Evolutionary conservation across 176 grass and related monocot species (phyloP).

Genomic region (Saccharum officinarum): DNA sequence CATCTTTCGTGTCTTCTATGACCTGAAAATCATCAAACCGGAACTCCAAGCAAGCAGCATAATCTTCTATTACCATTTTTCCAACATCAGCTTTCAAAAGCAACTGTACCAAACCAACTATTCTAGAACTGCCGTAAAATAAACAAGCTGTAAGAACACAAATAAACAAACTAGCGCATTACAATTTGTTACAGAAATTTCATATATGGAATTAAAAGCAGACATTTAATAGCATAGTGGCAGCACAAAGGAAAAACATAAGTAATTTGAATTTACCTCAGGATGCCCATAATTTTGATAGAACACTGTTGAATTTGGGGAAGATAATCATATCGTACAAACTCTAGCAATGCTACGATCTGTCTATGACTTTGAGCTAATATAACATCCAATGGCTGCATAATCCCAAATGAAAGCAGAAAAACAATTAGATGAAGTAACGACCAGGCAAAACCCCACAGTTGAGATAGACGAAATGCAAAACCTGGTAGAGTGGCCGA

Average conservation of each 20-base stretch:
- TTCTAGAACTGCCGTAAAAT: conserved; percentile 69
- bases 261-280: conserved; percentile 68
- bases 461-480: conserved; percentile 20
- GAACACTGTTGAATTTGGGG: conserved; percentile 89
- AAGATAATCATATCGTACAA: conserved; percentile 91
- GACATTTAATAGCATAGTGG: background rate
- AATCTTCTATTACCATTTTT: conserved; percentile 89
- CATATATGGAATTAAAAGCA: conserved; percentile 4
- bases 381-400: conserved; percentile 87
- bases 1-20: conserved; percentile 81
- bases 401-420: conserved; percentile 6
- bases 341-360: conserved; percentile 82
- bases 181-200: background rate
- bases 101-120: conserved; percentile 80
- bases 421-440: conserved; percentile 15
- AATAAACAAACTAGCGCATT: background rate
- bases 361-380: conserved; percentile 80
- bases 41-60: conserved; percentile 88
- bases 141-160: conserved; percentile 28
- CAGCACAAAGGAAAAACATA: background rate
- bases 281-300: conserved; percentile 82
- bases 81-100: conserved; percentile 74
- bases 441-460: conserved; percentile 15
- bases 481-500: conserved; percentile 89
- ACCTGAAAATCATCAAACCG: conserved; percentile 89